Conservation (phyloP, 179 eudicot genomes). For the Nepenthes alata region DNA sequence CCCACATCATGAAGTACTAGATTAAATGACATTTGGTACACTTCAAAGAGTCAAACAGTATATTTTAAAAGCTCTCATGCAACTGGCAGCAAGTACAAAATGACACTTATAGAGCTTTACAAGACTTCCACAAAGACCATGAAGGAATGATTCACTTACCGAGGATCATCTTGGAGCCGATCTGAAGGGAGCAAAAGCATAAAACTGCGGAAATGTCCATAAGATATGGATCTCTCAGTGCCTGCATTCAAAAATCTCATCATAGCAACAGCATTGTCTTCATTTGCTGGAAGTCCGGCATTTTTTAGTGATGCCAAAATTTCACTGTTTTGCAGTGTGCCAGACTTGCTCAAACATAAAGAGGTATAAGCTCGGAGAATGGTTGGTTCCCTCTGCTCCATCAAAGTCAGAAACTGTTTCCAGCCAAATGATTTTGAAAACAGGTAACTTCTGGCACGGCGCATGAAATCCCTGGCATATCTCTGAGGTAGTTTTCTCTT, state of each 20-base stretch:
- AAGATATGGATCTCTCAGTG: conserved; percentile 80
- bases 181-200: conserved; percentile 88
- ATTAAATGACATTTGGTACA: too few relatives aligned
- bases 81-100: too few relatives aligned
- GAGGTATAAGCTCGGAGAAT: conserved; percentile 91
- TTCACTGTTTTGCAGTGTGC: conserved; percentile 82
- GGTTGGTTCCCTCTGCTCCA: conserved; percentile 96
- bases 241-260: conserved; percentile 88
- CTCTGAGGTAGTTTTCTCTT: conserved; percentile 71
- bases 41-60: too few relatives aligned
- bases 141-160: conserved; percentile 34
- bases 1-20: too few relatives aligned
- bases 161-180: conserved; percentile 80
- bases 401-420: conserved; percentile 72
- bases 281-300: conserved; percentile 91
- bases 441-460: conserved; percentile 72
- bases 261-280: conserved; percentile 90
- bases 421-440: conserved; percentile 91
- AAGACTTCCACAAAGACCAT: background rate
- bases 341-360: conserved; percentile 83
- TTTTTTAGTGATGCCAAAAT: conserved; percentile 64
- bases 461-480: conserved; percentile 73
- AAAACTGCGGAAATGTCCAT: conserved; percentile 90
- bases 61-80: too few relatives aligned
- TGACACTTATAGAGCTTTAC: too few relatives aligned